Evolutionary conservation across 495 filamentous ascomycete species (phyloP).

Genomic region (Podospora conica): DNA sequence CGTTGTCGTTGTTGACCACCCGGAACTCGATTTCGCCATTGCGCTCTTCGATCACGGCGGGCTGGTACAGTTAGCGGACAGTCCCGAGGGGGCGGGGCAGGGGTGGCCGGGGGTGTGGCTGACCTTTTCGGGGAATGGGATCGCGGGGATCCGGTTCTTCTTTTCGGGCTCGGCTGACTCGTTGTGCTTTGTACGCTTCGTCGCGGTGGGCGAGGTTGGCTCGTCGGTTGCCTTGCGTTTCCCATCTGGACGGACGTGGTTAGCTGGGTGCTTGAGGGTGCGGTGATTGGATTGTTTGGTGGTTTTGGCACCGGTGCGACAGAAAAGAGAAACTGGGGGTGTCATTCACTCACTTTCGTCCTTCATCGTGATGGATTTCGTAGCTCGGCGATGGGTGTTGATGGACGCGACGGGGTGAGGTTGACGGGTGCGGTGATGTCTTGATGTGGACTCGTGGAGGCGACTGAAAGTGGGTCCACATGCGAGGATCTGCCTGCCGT

Average conservation of each 20-base stretch:
- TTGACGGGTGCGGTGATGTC: background rate
- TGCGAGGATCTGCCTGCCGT: slow-evolving; percentile 12
- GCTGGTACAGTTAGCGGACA: slow-evolving; percentile 37
- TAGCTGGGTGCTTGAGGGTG: slow-evolving; percentile 1
- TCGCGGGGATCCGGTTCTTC: slow-evolving; percentile 47
- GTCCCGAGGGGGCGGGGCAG: background rate
- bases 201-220: slow-evolving; percentile 53
- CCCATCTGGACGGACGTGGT: slow-evolving; percentile 37
- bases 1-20: slow-evolving; percentile 94
- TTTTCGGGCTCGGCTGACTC: slow-evolving; percentile 49
- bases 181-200: slow-evolving; percentile 58
- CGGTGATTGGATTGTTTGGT: background rate
- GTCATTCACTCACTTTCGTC: slow-evolving; percentile 40
- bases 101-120: slow-evolving; percentile 1
- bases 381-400: slow-evolving; percentile 8
- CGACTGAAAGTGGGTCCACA: slow-evolving; percentile 10
- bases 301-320: background rate
- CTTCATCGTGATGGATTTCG: slow-evolving; percentile 33
- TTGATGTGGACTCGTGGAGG: slow-evolving; percentile 6
- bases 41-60: slow-evolving; percentile 88
- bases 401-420: background rate
- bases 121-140: slow-evolving; percentile 84
- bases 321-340: background rate
- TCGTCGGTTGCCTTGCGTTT: slow-evolving; percentile 80
- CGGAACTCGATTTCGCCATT: slow-evolving; percentile 95